Base-by-base conservation (phyloP, 2,329 filamentous ascomycete genomes). In the Cordyceps pruinosa region DNA sequence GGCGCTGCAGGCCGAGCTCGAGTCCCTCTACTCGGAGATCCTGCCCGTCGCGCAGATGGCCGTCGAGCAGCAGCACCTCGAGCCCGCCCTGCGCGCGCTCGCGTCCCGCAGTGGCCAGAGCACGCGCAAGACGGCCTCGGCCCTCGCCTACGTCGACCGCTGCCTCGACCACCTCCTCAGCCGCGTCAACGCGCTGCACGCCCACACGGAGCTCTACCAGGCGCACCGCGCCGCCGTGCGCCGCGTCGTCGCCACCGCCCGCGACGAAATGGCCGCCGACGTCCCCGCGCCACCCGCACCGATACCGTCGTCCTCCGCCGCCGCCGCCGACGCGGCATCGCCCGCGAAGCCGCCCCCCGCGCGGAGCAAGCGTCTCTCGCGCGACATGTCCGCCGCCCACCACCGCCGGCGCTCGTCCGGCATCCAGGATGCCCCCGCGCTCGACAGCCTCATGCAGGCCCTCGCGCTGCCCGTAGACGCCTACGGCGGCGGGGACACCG, bases 1-100 rank as follows among this genome's bases (percentile, higher is more conserved):
- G 15, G 75, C 77, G 4, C 66, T 87, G 2, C 80, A 85, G 63
- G 79, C 81, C 32, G 87, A 89, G 64, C 74, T 90, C 1, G 84
- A 88, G 61, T 87, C 85, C 5, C 73, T 90, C 3, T 86, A 87
- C 62, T 75, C 84, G 0, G 87, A 90, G 65, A 84, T 90, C 41
- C 72, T 86, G 0, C 82, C 86, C 0, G 83, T 90, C 2, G 81
- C 85, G 7, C 82, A 87, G 60, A 89, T 90, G 82, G 83, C 86
- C 0, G 77, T 85, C 1, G 84, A 89, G 61, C 81, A 87, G 63
- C 83, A 88, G 65, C 79, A 85, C 62, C 74, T 87, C 5, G 79
- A 83, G 59, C 86, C 86, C 0, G 82, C 86, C 1, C 70, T 82
- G 6, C 70, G 72, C 56, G 70, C 74, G 0, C 66, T 79, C 5